Evolutionary conservation across 768 basidiomycete genomes (phyloP), one percentile per base, ranked within the genome.

Genomic region (Sporobolomyces pararoseus): DNA sequence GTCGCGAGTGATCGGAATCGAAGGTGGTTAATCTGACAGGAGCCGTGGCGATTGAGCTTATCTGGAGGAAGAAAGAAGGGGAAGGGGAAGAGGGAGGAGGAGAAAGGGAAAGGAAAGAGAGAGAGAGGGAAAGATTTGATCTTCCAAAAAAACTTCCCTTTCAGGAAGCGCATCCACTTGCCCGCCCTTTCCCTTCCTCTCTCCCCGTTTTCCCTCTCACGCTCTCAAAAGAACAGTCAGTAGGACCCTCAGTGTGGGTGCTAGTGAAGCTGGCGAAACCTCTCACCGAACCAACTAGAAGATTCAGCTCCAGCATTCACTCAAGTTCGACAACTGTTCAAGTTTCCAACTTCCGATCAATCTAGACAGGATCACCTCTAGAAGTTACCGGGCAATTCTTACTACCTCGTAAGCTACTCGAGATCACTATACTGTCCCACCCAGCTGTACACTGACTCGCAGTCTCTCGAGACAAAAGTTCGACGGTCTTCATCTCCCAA

Each of bases 201-300:
- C 23, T 7, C 23, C 23, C 46, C 13, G 23, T 54, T 19, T 34
- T 16, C 53, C 23, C 34, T 27, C 31, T 32, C 53, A 31, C 53
- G 53, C 53, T 32, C 31, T 27, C 49, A 12, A 50, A n/a, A n/a
- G n/a, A n/a, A n/a, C n/a, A n/a, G n/a, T n/a, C n/a, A n/a, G n/a
- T n/a, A n/a, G n/a, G n/a, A n/a, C 34, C 53, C 32, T 32, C 13
- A 23, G 10, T 17, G 32, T 5, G 13, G 31, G 32, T n/a, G 29
- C 34, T 13, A 32, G 53, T 54, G 53, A 54, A 54, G 53, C 53
- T 54, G 53, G 53, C 53, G 53, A 54, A 32, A 4, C 17, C 31
- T 34, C 29, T 17, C 27, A 10, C 27, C 25, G n/a, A n/a, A n/a
- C n/a, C 10, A n/a, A 12, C 7, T 23, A 31, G 21, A 34, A 53